These are phyloP conservation scores for Kingdonia uniflora DNA, from an alignment of 164 flowering plant genomes.

Conservation along the genomic window DNA sequence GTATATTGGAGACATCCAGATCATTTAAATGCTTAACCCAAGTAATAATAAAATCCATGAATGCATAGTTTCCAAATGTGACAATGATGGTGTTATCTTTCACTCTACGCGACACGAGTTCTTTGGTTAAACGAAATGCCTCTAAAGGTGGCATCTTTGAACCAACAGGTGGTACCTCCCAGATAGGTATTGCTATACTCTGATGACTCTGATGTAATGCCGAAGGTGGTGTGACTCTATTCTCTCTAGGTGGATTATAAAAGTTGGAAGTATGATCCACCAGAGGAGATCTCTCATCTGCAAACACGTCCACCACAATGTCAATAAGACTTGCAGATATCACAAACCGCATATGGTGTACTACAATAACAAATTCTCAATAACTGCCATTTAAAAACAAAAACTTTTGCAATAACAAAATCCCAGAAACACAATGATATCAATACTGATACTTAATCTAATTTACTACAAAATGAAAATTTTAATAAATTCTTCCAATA, in stretches of 20 bases:
- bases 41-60: slow-evolving; percentile 87
- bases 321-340: neutral
- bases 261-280: slow-evolving; percentile 14
- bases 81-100: slow-evolving; percentile 68
- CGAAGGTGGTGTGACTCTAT: slow-evolving; percentile 10
- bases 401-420: no score
- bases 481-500: no score
- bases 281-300: slow-evolving; percentile 22
- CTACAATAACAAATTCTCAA: no score
- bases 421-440: no score
- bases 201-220: slow-evolving; percentile 9
- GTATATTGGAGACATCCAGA: slow-evolving; percentile 65
- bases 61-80: slow-evolving; percentile 95
- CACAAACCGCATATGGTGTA: no score
- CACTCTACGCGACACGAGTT: slow-evolving; percentile 53
- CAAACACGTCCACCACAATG: slow-evolving; percentile 2
- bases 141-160: slow-evolving; percentile 62
- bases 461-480: no score
- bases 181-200: slow-evolving; percentile 33
- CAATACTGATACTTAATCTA: no score
- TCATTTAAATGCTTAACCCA: slow-evolving; percentile 95
- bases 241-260: slow-evolving; percentile 14
- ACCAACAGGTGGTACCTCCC: slow-evolving; percentile 59
- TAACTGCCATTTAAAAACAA: no score
- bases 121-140: slow-evolving; percentile 55